Evolutionary conservation across 2,329 filamentous ascomycete genomes (phyloP).

Genomic region (Nothophaeocryptopus gaeumannii): DNA sequence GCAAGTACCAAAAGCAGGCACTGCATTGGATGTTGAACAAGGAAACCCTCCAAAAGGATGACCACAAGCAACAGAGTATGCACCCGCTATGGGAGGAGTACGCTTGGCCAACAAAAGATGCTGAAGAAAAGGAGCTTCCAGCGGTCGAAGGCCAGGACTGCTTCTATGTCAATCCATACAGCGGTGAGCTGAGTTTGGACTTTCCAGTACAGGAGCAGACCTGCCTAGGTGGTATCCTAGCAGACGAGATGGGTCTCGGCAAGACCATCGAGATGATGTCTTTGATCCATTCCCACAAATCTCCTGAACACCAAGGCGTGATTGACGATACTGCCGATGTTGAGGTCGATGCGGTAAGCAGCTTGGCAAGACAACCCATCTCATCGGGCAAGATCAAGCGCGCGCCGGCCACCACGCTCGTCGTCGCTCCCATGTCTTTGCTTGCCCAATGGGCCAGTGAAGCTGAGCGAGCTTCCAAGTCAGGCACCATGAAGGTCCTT

Average conservation of each 20-base stretch:
- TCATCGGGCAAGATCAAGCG: constrained; percentile 57
- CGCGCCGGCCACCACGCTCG: constrained; percentile 86
- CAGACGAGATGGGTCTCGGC: constrained; percentile 95
- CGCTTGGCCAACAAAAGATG: constrained; percentile 79
- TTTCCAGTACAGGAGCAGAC: constrained; percentile 94
- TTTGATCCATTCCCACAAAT: constrained; percentile 79
- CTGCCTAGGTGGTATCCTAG: constrained; percentile 87
- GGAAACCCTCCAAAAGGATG: constrained; percentile 73
- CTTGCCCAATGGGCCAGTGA: constrained; percentile 98
- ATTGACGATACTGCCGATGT: constrained; percentile 26
- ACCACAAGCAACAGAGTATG: constrained; percentile 73
- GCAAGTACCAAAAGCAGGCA: constrained; percentile 93
- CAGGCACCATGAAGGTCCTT: constrained; percentile 76
- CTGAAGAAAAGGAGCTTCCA: constrained; percentile 74
- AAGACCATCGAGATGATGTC: constrained; percentile 99
- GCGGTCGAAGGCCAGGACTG: constrained; percentile 61
- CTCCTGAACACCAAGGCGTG: constrained; percentile 37
- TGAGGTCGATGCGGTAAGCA: constrained; percentile 50
- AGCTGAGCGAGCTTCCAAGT: constrained; percentile 81
- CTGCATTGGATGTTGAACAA: constrained; percentile 95
- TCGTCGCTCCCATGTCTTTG: constrained; percentile 95
- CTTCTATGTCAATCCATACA: constrained; percentile 97
- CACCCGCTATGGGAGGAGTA: constrained; percentile 98
- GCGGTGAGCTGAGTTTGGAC: constrained; percentile 84
- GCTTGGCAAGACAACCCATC: constrained; percentile 61